phyloP scores from a whole-genome alignment of 495 filamentous ascomycete genomes.

The Gamarada debralockiae region DNA sequence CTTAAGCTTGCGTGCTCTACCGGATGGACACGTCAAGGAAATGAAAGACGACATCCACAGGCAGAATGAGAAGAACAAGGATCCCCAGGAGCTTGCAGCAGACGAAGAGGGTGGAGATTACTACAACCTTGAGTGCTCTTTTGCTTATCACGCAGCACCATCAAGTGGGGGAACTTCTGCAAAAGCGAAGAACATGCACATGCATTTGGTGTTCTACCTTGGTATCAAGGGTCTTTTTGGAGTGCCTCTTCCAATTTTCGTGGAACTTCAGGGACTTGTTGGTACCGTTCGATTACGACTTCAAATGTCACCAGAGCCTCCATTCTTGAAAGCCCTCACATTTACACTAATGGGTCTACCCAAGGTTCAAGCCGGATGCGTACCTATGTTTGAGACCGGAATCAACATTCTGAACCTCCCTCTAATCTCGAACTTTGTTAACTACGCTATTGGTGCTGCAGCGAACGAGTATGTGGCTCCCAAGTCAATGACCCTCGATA shows the following conservation, averaged over 20 bases:
- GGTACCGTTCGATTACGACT: conserved; percentile 80
- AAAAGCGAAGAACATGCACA: conserved; percentile 91
- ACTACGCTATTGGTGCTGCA: conserved; percentile 84
- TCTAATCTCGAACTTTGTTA: conserved; percentile 92
- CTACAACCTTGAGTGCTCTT: conserved; percentile 90
- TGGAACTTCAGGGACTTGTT: conserved; percentile 80
- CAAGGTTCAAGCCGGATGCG: conserved; percentile 84
- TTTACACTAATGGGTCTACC: conserved; percentile 92
- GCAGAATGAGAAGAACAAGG: conserved; percentile 68
- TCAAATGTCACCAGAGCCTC: conserved; percentile 81
- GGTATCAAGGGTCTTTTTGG: conserved; percentile 84
- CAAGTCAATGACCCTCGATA: conserved; percentile 91
- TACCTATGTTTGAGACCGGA: conserved; percentile 83
- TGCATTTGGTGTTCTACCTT: conserved; percentile 89
- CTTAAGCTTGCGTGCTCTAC: conserved; percentile 82
- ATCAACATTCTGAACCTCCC: conserved; percentile 92
- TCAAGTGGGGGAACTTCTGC: conserved; percentile 61
- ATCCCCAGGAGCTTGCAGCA: conserved; percentile 82
- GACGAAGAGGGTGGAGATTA: conserved; percentile 89
- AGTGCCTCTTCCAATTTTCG: conserved; percentile 37
- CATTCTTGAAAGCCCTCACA: conserved; percentile 86
- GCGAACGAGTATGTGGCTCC: conserved; percentile 90
- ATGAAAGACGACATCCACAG: conserved; percentile 74
- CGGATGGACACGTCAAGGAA: conserved; percentile 74
- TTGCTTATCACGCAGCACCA: conserved; percentile 88